Percentiles rank a stretch among this genome's conserved stretches.
Conservation (phyloP, 768 basidiomycete genomes). For the Tylopilus felleus region DNA sequence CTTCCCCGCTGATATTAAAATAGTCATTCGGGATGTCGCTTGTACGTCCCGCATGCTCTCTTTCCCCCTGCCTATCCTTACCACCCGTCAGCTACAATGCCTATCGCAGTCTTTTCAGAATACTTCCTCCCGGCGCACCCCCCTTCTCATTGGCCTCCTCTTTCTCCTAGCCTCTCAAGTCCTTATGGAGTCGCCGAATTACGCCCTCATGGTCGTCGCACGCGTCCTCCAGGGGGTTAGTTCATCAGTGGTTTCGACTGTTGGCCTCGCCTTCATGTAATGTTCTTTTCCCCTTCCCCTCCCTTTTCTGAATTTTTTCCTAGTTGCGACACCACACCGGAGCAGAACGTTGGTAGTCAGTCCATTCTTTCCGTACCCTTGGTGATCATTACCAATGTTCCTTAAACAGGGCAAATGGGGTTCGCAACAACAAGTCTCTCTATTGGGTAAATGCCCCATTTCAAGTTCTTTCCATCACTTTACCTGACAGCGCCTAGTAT, state of each 20-base stretch:
- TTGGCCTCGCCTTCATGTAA: constrained; percentile 40
- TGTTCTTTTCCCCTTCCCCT: no score
- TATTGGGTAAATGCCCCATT: no score
- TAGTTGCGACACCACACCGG: no score
- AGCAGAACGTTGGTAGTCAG: no score
- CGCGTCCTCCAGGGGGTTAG: constrained; percentile 58
- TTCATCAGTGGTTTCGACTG: constrained; percentile 60
- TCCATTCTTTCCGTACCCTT: no score
- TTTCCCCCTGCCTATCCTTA: background rate
- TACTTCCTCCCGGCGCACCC: constrained; percentile 43
- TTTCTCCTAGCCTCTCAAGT: constrained; percentile 52
- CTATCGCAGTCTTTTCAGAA: constrained; percentile 54
- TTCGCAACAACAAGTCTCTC: no score
- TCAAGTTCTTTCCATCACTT: no score
- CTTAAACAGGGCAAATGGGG: no score
- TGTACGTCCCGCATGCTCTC: constrained; percentile 36
- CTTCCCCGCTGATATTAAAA: constrained; percentile 3
- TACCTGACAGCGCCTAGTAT: no score
- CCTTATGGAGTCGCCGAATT: constrained; percentile 60
- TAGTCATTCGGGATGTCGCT: constrained; percentile 55
- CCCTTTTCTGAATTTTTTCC: no score
- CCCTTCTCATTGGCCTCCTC: constrained; percentile 49
- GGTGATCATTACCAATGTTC: no score
- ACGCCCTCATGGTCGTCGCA: constrained; percentile 54
- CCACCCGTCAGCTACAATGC: constrained; percentile 45